Conservation (phyloP, 1,284 basidiomycete species). For the Inonotus obliquus region DNA sequence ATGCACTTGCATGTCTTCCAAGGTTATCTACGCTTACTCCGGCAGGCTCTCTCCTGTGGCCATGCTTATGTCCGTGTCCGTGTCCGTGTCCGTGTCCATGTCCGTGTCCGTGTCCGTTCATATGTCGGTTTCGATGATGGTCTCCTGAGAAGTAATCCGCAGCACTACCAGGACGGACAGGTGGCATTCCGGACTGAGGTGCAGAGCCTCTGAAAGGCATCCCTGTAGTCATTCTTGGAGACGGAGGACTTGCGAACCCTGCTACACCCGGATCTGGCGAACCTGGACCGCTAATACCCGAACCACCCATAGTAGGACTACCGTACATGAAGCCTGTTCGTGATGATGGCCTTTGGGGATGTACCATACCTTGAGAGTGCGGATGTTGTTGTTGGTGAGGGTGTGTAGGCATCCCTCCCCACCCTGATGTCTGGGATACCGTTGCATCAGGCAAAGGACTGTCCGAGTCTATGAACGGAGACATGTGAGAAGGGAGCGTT, state of each 20-base stretch:
- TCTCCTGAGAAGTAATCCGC: conserved; percentile 11
- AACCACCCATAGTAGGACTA: not conserved
- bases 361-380: not conserved
- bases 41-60: not conserved
- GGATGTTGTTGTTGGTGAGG: not conserved
- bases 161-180: conserved; percentile 1
- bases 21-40: not conserved
- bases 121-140: not conserved
- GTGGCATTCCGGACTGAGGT: not conserved
- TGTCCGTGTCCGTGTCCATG: not conserved
- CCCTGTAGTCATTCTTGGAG: not conserved
- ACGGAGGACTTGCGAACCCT: not conserved
- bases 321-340: conserved; percentile 9
- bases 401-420: not conserved
- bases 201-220: not conserved
- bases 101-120: not conserved
- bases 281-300: not conserved
- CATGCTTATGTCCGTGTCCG: not conserved
- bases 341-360: not conserved
- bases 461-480: not conserved
- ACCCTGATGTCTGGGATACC: not conserved
- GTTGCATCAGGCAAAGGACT: not conserved
- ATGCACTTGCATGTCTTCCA: not conserved
- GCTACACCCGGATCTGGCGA: not conserved
- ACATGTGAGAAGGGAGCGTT: conserved; percentile 7